These are phyloP conservation scores for Fonsecaea nubica DNA, from an alignment of 2,329 filamentous ascomycete species.

Conservation along the genomic window DNA sequence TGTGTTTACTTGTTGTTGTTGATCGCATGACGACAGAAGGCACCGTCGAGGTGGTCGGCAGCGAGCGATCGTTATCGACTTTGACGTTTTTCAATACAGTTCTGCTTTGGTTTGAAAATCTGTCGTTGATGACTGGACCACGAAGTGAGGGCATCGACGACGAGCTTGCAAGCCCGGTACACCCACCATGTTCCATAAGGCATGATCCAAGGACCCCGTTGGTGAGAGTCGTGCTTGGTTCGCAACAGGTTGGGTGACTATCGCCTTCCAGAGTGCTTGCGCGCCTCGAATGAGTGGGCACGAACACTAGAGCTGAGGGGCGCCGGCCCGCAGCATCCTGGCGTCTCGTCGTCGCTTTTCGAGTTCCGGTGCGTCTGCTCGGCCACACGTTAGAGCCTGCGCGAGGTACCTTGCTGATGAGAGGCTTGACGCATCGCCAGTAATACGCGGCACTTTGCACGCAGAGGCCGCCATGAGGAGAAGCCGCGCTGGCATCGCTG, in stretches of 20 bases:
- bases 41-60: constrained; percentile 18
- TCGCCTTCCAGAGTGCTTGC: background rate
- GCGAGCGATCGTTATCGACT: constrained; percentile 29
- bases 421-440: constrained; percentile 31
- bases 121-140: constrained; percentile 31
- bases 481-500: constrained; percentile 15
- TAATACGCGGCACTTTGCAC: constrained; percentile 16
- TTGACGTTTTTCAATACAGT: constrained; percentile 29
- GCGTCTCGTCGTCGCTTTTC: constrained; percentile 15
- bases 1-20: background rate
- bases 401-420: constrained; percentile 15
- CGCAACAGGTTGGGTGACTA: background rate
- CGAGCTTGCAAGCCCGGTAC: constrained; percentile 15
- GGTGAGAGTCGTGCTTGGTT: background rate
- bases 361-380: constrained; percentile 3
- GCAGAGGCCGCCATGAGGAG: constrained; percentile 16
- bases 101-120: constrained; percentile 32
- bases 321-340: constrained; percentile 16
- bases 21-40: constrained; percentile 12
- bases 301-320: background rate
- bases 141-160: constrained; percentile 33
- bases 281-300: background rate
- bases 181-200: background rate
- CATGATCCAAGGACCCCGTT: background rate
- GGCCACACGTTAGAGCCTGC: constrained; percentile 13